A percentile compares a stretch with the other conserved stretches of the same genome.
Evolutionary conservation across 164 flowering plant species (phyloP).

Genomic region (Paratinospora sagittata): DNA sequence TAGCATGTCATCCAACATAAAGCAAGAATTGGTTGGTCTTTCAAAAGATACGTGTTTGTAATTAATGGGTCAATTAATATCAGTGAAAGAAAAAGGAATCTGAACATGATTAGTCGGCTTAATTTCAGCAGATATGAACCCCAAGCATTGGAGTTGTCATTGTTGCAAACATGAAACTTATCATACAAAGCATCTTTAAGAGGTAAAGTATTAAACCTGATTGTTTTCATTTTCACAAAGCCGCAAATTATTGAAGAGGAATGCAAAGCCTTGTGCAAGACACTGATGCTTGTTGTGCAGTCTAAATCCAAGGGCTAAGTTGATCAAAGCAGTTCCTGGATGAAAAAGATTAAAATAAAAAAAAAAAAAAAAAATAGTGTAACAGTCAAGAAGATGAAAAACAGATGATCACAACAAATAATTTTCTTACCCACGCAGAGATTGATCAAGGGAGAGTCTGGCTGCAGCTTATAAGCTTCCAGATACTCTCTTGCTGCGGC

Average conservation of each 20-base stretch:
- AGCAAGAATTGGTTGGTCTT: too few relatives aligned
- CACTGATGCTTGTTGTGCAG: constrained; percentile 74
- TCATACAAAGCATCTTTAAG: neutral
- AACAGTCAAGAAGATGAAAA: neutral
- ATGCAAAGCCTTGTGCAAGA: constrained; percentile 74
- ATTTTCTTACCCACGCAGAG: constrained; percentile 64
- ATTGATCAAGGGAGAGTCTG: constrained; percentile 78
- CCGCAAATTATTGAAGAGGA: constrained; percentile 61
- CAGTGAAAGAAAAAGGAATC: too few relatives aligned
- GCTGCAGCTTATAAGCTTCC: constrained; percentile 70
- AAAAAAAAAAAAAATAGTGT: neutral
- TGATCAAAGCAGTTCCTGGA: constrained; percentile 78
- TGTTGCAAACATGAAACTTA: neutral
- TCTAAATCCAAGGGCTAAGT: constrained; percentile 73
- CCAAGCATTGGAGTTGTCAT: neutral
- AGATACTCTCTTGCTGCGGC: constrained; percentile 82
- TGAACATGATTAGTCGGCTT: too few relatives aligned
- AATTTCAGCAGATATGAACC: neutral
- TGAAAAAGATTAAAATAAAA: neutral
- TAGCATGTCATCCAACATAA: too few relatives aligned
- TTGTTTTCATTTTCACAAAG: constrained; percentile 45
- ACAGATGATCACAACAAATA: neutral
- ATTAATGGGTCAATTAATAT: too few relatives aligned
- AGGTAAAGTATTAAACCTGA: constrained; percentile 41
- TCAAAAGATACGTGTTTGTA: too few relatives aligned